Percentiles rank a stretch among this genome's conserved stretches.
Conservation (phyloP, 306 rosid species). For the Citrullus colocynthis region DNA sequence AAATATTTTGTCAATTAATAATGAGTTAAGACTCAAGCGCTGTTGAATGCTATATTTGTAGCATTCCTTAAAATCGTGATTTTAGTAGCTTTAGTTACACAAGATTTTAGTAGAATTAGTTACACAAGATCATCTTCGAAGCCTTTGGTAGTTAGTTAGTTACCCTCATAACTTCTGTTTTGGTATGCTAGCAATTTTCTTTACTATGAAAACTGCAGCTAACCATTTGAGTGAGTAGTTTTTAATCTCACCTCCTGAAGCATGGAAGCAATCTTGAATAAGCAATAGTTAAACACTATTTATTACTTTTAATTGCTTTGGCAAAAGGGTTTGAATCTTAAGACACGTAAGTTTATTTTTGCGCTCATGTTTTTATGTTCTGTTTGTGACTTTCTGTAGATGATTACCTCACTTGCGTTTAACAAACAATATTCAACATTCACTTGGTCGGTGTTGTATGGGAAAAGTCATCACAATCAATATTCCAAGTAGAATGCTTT, state of each 20-base stretch:
- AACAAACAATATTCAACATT: background rate
- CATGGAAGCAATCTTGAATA: background rate
- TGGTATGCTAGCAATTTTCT: background rate
- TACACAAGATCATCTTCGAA: background rate
- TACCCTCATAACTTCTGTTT: background rate
- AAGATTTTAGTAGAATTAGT: background rate
- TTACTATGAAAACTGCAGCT: background rate
- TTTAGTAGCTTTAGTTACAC: background rate
- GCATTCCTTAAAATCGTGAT: background rate
- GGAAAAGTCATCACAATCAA: background rate
- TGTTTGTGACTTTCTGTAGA: background rate
- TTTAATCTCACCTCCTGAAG: background rate
- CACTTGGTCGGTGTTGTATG: background rate
- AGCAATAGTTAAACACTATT: background rate
- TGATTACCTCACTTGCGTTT: background rate
- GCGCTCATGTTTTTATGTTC: background rate
- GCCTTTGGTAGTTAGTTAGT: background rate
- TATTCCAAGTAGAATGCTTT: background rate
- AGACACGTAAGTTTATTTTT: background rate
- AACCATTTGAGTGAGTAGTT: background rate
- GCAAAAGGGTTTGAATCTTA: background rate
- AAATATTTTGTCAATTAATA: background rate
- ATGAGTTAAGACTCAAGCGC: background rate
- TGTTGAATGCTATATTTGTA: background rate
- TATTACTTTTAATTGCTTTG: background rate